Evolutionary conservation across 106 monocot genomes (phyloP).

Genomic region (Allium cepa): DNA sequence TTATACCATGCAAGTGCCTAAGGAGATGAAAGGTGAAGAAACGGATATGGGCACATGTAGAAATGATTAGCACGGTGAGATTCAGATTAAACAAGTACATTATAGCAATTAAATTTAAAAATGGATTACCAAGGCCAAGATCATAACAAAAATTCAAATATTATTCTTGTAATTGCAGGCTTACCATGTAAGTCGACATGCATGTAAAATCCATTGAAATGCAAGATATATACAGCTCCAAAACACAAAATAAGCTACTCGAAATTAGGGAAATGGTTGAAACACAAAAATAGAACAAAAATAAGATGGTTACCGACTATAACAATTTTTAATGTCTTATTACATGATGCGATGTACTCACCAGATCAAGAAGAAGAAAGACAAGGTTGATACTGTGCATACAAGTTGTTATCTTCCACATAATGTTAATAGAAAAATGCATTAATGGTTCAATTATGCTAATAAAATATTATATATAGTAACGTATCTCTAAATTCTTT

Average conservation of each 20-base stretch:
- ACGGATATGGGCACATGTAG: constrained; percentile 88
- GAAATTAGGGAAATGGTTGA: constrained; percentile 86
- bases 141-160: not conserved
- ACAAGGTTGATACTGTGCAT: constrained; percentile 46
- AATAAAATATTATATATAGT: no score
- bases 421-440: not conserved
- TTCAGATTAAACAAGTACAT: not conserved
- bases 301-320: not conserved
- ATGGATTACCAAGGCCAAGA: not conserved
- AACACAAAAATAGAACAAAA: not conserved
- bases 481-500: no score
- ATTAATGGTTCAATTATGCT: no score
- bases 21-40: constrained; percentile 60
- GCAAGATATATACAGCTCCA: constrained; percentile 68
- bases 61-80: not conserved
- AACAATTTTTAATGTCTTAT: no score
- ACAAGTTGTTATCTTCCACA: constrained; percentile 15
- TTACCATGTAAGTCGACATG: constrained; percentile 80
- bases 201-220: constrained; percentile 88
- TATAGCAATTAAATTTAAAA: not conserved
- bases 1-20: constrained; percentile 70
- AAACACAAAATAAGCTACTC: constrained; percentile 82
- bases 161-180: constrained; percentile 1
- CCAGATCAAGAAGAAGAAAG: constrained; percentile 73
- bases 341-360: constrained; percentile 10